Base-by-base conservation (phyloP, 441 rosid species). In the Sinapis alba region DNA sequence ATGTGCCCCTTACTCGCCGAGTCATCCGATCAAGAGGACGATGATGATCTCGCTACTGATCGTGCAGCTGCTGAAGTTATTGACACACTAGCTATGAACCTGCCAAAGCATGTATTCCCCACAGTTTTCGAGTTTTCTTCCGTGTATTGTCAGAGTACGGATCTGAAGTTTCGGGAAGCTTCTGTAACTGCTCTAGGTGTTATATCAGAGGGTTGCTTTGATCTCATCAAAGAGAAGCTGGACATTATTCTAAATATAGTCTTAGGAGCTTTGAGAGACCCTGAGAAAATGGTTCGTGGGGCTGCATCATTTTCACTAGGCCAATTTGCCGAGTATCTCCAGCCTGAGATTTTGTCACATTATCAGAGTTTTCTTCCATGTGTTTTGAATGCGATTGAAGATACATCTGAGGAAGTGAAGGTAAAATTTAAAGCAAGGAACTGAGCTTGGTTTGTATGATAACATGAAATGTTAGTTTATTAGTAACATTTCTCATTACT, bases 1-100 rank as follows among this genome's bases (percentile, higher is more conserved):
- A 88, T 97, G 97, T 92, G 99, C 73, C 94, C 98, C 9, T 83
- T 94, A 89, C 96, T 97, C 76, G 92, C 98, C 9, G 97, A 90
- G 83, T 92, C 98, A 74, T 86, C 84, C 7, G 78, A 84, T 72
- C 81, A 79, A 59, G 96, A 90, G 15, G 97, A 92, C 71, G 99
- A 92, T 75, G 97, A 96, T 88, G 99, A 96, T 88, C 99, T 96
- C 80, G 91, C 95, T 68, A 88, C 98, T 62, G 99, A 96, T 83
- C 88, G 98, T 73, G 98, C 99, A 77, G 98, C 99, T 82, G 99
- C 99, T 21, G 99, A 96, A 89, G 99, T 96, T 84, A 92, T 96
- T 76, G 99, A 96, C 78, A 96, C 99, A 3, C 86, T 94, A 88
- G 93, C 99, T 73, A 74, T 94, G 86, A 94, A 86, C 85, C 90